Evolutionary conservation across 2,329 filamentous ascomycete species (phyloP).

Genomic region (Arthrobotrys sinensis): DNA sequence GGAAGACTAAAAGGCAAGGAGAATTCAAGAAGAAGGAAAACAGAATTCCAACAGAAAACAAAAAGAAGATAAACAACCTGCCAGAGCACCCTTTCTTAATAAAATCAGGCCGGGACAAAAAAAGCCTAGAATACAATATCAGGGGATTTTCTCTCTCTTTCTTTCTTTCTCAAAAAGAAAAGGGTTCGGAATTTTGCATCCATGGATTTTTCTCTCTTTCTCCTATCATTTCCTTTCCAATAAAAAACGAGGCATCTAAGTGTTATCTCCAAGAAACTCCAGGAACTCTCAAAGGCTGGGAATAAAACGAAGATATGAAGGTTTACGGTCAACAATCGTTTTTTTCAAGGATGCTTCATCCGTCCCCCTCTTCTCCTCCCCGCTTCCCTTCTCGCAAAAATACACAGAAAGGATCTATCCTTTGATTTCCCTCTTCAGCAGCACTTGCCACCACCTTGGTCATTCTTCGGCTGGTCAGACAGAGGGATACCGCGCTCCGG

Average conservation of each 20-base stretch:
- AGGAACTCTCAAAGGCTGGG: constrained; percentile 31
- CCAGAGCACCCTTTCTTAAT: constrained; percentile 35
- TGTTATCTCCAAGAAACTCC: constrained; percentile 51
- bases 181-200: constrained; percentile 15
- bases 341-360: constrained; percentile 19
- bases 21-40: background rate
- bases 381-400: constrained; percentile 17
- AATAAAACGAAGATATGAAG: constrained; percentile 40
- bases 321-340: constrained; percentile 42
- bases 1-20: background rate
- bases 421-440: constrained; percentile 73
- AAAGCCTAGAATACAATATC: constrained; percentile 50
- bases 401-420: constrained; percentile 21
- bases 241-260: constrained; percentile 43
- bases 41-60: constrained; percentile 32
- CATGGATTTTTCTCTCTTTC: constrained; percentile 6
- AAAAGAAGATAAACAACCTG: constrained; percentile 28
- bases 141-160: background rate
- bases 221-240: constrained; percentile 24
- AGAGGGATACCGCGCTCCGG: constrained; percentile 87
- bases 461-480: constrained; percentile 86
- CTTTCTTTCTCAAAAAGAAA: background rate
- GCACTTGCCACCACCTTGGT: constrained; percentile 83
- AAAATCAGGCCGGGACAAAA: constrained; percentile 15
- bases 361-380: background rate